Evolutionary conservation across 345 rosid genomes (phyloP), one percentile per base, ranked within the genome.

Genomic region (Sonneratia caseolaris): DNA sequence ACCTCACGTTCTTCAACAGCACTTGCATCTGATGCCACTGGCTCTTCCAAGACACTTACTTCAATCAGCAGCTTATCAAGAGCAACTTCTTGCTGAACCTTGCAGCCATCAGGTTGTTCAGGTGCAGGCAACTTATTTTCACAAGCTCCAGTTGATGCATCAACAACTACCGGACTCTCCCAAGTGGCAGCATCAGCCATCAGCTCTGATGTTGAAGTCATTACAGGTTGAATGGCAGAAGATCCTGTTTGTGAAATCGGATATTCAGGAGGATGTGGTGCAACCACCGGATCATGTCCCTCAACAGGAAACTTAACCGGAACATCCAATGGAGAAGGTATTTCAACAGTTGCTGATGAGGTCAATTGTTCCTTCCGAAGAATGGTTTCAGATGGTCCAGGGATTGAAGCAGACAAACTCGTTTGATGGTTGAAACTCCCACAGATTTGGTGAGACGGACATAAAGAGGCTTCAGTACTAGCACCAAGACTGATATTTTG

Each of bases 401-500:
- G 75, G 70, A 35, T 72, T 70, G 72, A 73, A 67, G 83, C 73
- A 70, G 70, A 78, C 83, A 76, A 76, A 64, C 59, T 76, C 70
- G 72, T 84, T 73, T 77, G 81, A 79, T 48, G 72, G 78, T 77
- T 80, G 69, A 65, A 68, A 76, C 68, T 82, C 42, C 76, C 84
- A 79, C 82, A 74, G 68, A 84, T 76, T 78, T 89, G 91, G 51
- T 85, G 87, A 57, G 91, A 88, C 73, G 84, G 75, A 73, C 73
- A 81, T 51, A 74, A 68, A 64, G 86, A 76, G 51, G 80, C 66
- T 43, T 81, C 88, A 3, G 91, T 70, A 76, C 70, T 74, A 76
- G 83, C 72, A 77, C 72, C 73, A 69, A 82, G 78, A 71, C 74
- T 74, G 42, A 62, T 73, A 76, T 79, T 86, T 69, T 70, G 84